Base-by-base conservation (phyloP, 257 asterid genomes). In the Buddleja alternifolia region DNA sequence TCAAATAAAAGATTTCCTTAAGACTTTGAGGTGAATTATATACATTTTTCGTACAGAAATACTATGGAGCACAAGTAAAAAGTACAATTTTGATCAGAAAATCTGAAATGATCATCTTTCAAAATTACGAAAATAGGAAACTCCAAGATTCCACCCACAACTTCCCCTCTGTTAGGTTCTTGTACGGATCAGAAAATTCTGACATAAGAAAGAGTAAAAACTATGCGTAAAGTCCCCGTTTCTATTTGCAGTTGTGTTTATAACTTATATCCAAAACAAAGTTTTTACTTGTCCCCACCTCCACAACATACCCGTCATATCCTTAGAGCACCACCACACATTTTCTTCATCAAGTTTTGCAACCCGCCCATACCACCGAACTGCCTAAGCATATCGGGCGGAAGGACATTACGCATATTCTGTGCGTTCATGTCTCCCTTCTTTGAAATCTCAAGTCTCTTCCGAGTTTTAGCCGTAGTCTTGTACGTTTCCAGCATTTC, bases 291-390 rank as follows among this genome's bases (percentile, higher is more conserved):
- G 4, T 83, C 90, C 0, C 84, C 95, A 59, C 99, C 96, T 14
- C 98, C 98, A 71, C n/a, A 93, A 86, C 96, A 90, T 88, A 12
- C 95, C 87, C 98, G 86, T 90, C 98, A 90, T 93, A 70, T 88
- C 97, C 85, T 88, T 90, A 0, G 87, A n/a, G n/a, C n/a, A n/a
- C n/a, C 72, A 21, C 88, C 75, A 17, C 96, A 95, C 95, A 87
- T 80, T 77, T 89, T 96, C 87, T 91, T 94, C 99, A 94, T 91
- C 87, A 94, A 74, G 84, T 58, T 89, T 54, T 91, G 96, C 75
- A 94, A 73, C 34, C 97, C 99, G 40, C 97, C 97, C 96, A 89
- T 87, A 7, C 97, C 97, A 1, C 97, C 99, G 21, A 94, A 84
- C 76, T 89, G 97, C 83, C 86, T 94, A 69, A 94, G 75, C 97